Conservation (phyloP, 257 asterid genomes). For the Leptodermis oblonga region DNA sequence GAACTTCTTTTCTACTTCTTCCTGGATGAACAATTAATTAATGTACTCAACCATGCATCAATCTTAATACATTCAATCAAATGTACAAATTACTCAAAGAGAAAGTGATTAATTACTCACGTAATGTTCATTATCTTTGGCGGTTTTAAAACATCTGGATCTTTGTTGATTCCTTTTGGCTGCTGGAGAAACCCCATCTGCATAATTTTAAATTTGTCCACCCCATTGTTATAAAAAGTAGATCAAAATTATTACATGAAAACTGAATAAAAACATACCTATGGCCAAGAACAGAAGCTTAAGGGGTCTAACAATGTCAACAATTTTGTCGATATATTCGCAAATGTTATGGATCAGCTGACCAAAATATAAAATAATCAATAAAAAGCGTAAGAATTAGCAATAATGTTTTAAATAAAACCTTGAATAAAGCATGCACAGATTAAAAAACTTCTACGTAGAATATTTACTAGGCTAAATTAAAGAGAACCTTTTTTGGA, state of each 20-base stretch:
- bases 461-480: neutral
- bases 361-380: too few species aligned
- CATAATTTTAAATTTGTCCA: neutral
- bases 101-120: constrained; percentile 33
- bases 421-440: neutral
- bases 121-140: constrained; percentile 34
- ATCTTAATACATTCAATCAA: too few species aligned
- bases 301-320: constrained; percentile 48
- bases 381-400: neutral
- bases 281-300: constrained; percentile 59
- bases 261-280: constrained; percentile 27
- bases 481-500: neutral
- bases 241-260: neutral
- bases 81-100: too few species aligned
- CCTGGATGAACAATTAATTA: constrained; percentile 23
- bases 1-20: constrained; percentile 33
- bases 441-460: too few species aligned
- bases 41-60: neutral
- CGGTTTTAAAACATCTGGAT: constrained; percentile 44
- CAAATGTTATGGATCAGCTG: constrained; percentile 18
- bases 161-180: constrained; percentile 70
- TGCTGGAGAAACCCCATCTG: constrained; percentile 76
- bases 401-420: neutral
- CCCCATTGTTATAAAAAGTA: neutral
- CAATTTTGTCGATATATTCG: constrained; percentile 43